Evolutionary conservation across 2,329 filamentous ascomycete genomes (phyloP).

Genomic region (Fonsecaea nubica): DNA sequence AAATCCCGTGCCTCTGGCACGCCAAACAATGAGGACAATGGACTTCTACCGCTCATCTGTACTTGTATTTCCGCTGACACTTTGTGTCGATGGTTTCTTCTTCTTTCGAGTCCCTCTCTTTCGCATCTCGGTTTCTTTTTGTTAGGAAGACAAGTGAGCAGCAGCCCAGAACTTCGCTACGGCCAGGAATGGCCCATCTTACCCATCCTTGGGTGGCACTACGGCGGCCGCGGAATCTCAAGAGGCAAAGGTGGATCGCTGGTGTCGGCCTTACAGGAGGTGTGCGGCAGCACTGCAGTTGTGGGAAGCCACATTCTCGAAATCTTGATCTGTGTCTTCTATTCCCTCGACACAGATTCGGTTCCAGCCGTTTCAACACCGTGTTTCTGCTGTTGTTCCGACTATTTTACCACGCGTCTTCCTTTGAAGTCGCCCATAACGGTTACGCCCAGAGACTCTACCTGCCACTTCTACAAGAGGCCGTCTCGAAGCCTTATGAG

Average conservation of each 20-base stretch:
- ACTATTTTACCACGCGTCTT: slow-evolving; percentile 34
- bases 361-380: slow-evolving; percentile 34
- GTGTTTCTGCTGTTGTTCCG: slow-evolving; percentile 33
- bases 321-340: slow-evolving; percentile 25
- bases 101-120: slow-evolving; percentile 14
- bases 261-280: slow-evolving; percentile 9
- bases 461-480: slow-evolving; percentile 3
- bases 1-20: slow-evolving; percentile 15
- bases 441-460: background rate
- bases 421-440: slow-evolving; percentile 22
- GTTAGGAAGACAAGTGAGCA: background rate
- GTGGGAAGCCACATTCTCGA: slow-evolving; percentile 24
- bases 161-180: background rate
- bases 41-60: background rate
- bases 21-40: background rate
- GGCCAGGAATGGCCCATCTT: slow-evolving; percentile 13
- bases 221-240: slow-evolving; percentile 15
- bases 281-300: slow-evolving; percentile 19
- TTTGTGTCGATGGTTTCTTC: background rate
- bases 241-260: slow-evolving; percentile 19
- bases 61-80: background rate
- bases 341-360: slow-evolving; percentile 33
- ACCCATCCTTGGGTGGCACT: slow-evolving; percentile 15
- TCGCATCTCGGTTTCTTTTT: background rate
- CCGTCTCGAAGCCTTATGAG: background rate